Base-by-base conservation (phyloP, 2,329 filamentous ascomycete species). In the Hypoxylon sp. region DNA sequence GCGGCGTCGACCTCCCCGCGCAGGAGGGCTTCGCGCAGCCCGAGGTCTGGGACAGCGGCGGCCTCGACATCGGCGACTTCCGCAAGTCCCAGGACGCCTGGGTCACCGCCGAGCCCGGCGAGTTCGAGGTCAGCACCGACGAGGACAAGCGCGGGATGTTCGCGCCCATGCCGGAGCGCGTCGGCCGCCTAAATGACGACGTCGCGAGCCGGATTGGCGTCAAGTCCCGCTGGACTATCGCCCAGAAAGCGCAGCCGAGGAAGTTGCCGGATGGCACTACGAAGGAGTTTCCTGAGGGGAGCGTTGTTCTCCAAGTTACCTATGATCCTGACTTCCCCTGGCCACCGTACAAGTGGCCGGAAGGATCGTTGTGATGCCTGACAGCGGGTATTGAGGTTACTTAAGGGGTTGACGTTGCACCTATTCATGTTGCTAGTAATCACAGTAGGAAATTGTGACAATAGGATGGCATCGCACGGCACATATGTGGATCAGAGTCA, bases 81-180 rank as follows among this genome's bases (percentile, higher is more conserved):
- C 50, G 64, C 2, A 20, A 46, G 2, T 2, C 20, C 6, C 58
- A 65, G 26, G 11, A 30, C 6, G 44, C 60, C 1, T 65, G 48
- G 28, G 12, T 67, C 30, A 69, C 59, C 2, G 70, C 70, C 2
- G 67, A 64, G 40, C 71, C 68, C 1, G 67, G 65, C 1, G 71
- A 74, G 30, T 72, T 62, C 36, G 71, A 73, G 44, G 66, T 68
- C 16, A 70, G 60, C 11, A 62, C 65, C 4, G 68, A 72, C 33
- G 38, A 42, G 45, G 50, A 50, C 9, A 36, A 54, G 14, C 55
- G 53, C 22, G 49, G 24, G 24, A 45, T 6, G 0, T 62, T 58
- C 30, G 14, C 28, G 2, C 65, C 30, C 53, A 52, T 33, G 33
- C 53, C 55, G 4, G 49, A 61, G 0, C 33, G 28, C 1, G 61